Evolutionary conservation across 805 yeast species (phyloP).

Genomic region (Teunomyces lycoperdinae): DNA sequence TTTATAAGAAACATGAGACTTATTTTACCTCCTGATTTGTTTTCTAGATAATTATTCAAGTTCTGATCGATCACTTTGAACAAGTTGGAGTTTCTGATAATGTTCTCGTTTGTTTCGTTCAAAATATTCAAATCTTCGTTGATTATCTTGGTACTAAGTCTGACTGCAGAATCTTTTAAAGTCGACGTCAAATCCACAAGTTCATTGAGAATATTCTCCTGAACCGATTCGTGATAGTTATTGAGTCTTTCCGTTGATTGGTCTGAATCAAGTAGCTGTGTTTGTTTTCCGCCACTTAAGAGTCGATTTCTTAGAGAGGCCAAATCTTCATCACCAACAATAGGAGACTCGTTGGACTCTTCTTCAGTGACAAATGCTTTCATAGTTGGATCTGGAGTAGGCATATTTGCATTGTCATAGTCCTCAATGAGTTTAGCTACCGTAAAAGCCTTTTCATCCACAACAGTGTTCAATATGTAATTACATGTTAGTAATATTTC

Average conservation of each 20-base stretch:
- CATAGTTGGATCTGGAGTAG: neutral
- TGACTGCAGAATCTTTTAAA: slow-evolving; percentile 47
- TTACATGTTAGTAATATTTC: slow-evolving; percentile 12
- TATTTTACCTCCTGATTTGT: slow-evolving; percentile 41
- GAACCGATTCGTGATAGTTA: slow-evolving; percentile 42
- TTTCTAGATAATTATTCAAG: slow-evolving; percentile 34
- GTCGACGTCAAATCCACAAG: slow-evolving; percentile 46
- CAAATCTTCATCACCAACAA: slow-evolving; percentile 17
- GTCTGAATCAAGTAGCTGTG: slow-evolving; percentile 10
- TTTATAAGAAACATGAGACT: slow-evolving; percentile 38
- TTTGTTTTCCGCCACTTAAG: slow-evolving; percentile 21
- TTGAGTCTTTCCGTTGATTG: slow-evolving; percentile 20
- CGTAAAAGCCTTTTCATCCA: slow-evolving; percentile 22
- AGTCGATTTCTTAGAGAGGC: slow-evolving; percentile 22
- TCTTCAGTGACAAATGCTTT: neutral
- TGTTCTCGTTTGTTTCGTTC: slow-evolving; percentile 32
- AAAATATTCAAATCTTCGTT: slow-evolving; percentile 34
- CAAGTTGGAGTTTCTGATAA: slow-evolving; percentile 28
- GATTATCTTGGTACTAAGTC: slow-evolving; percentile 34
- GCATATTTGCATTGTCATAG: slow-evolving; percentile 5
- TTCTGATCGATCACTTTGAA: slow-evolving; percentile 33
- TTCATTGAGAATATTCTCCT: slow-evolving; percentile 48
- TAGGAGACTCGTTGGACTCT: neutral
- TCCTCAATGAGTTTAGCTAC: slow-evolving; percentile 13
- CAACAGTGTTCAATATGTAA: slow-evolving; percentile 12